phyloP scores from a whole-genome alignment of 139 green algal genomes.

The Monoraphidium neglectum region DNA sequence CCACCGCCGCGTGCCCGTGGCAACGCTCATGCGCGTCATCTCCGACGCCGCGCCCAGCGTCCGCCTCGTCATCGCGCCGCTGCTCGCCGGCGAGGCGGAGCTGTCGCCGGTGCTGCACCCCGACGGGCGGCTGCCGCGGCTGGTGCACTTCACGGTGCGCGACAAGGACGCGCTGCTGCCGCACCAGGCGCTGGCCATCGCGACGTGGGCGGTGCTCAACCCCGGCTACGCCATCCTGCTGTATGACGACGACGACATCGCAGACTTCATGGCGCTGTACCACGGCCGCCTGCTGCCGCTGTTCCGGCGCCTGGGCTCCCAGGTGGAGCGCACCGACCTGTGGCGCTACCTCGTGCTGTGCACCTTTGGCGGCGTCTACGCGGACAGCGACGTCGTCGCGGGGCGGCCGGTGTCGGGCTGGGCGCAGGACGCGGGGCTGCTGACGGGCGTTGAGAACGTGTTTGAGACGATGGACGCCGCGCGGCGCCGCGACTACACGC shows the following conservation, averaged over 20 bases:
- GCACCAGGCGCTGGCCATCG: constrained; percentile 33
- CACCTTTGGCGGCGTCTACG: constrained; percentile 35
- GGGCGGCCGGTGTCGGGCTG: constrained; percentile 17
- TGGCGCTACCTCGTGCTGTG: constrained; percentile 41
- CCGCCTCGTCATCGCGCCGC: constrained; percentile 19
- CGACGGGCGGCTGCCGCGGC: constrained; percentile 5
- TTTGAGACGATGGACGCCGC: constrained; percentile 21
- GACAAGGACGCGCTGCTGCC: constrained; percentile 24
- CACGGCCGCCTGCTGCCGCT: constrained; percentile 22
- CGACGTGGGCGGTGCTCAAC: constrained; percentile 31
- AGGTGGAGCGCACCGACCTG: constrained; percentile 37
- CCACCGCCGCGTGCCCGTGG: constrained; percentile 4
- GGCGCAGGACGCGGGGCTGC: constrained; percentile 25
- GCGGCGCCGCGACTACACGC: constrained; percentile 20
- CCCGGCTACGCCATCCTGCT: constrained; percentile 31
- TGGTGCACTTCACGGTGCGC: constrained; percentile 39
- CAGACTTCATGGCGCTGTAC: constrained; percentile 25
- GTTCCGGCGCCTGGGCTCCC: constrained; percentile 18
- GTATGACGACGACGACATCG: constrained; percentile 30
- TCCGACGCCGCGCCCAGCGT: constrained; percentile 3
- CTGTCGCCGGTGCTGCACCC: not conserved
- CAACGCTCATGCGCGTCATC: constrained; percentile 12
- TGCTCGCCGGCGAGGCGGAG: constrained; percentile 30
- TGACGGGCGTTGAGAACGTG: constrained; percentile 36
- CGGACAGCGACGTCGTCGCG: constrained; percentile 24